These are phyloP conservation scores for Solanum arcanum DNA, from an alignment of 257 asterid species.

Conservation along the genomic window DNA sequence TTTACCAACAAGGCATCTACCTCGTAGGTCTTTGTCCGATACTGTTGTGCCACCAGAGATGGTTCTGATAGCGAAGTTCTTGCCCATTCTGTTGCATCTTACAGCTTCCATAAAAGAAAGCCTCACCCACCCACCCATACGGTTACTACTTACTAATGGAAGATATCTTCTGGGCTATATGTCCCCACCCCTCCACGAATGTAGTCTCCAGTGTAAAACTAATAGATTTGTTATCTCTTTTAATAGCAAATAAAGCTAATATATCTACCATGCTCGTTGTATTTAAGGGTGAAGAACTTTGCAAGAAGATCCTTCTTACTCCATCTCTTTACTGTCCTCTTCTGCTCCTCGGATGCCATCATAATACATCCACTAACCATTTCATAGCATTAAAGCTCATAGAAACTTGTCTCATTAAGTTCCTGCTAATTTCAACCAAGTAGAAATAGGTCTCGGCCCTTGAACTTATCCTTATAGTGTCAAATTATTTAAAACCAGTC, in stretches of 20 bases:
- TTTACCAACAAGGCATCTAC: background rate
- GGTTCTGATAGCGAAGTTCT: background rate
- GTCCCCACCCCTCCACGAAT: background rate
- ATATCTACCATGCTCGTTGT: background rate
- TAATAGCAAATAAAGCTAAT: background rate
- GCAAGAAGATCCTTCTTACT: background rate
- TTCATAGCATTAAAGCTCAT: background rate
- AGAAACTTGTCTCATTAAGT: background rate
- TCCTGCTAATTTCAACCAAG: background rate
- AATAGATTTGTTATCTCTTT: background rate
- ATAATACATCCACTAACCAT: background rate
- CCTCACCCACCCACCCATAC: background rate
- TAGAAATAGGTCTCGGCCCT: background rate
- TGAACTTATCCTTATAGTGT: background rate
- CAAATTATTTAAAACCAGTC: background rate
- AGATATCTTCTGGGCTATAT: background rate
- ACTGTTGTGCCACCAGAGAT: background rate
- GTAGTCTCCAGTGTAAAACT: background rate
- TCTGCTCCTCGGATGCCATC: background rate
- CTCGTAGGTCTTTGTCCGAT: background rate
- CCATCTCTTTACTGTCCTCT: background rate
- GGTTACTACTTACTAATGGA: background rate
- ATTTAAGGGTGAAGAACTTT: background rate
- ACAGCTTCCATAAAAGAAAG: background rate
- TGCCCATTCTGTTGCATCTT: background rate